phyloP scores from a whole-genome alignment of 164 flowering plant species.

The Chimonanthus salicifolius region DNA sequence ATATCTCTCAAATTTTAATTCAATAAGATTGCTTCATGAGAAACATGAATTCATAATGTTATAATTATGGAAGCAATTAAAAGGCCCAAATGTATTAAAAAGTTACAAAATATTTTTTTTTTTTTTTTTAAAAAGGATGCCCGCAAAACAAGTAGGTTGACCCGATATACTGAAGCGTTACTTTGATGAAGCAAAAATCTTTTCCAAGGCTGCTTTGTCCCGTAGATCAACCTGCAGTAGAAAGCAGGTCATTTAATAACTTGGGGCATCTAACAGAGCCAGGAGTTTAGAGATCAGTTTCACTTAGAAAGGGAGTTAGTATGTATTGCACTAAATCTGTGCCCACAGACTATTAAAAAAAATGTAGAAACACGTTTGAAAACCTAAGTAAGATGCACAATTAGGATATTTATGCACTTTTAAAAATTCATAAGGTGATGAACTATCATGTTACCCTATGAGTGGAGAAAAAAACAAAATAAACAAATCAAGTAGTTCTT shows the following conservation, averaged over 20 bases:
- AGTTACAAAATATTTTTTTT: no score
- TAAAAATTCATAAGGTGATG: no score
- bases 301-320: no score
- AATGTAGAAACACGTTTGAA: no score
- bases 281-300: background rate
- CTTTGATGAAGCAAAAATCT: slow-evolving; percentile 62
- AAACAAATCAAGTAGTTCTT: background rate
- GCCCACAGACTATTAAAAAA: no score
- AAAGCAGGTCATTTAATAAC: slow-evolving; percentile 9
- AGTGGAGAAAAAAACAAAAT: background rate
- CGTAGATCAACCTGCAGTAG: slow-evolving; percentile 73
- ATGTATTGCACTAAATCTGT: no score
- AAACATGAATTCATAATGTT: background rate
- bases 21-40: no score
- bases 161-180: slow-evolving; percentile 20
- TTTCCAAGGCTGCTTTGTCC: slow-evolving; percentile 64
- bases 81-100: background rate
- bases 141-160: background rate
- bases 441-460: no score
- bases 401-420: no score
- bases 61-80: background rate
- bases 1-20: no score
- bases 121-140: no score
- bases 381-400: no score
- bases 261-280: background rate